Percentiles rank a stretch among this genome's conserved stretches.
Conservation (phyloP, 2,329 filamentous ascomycete species). For the Epichloe typhina region DNA sequence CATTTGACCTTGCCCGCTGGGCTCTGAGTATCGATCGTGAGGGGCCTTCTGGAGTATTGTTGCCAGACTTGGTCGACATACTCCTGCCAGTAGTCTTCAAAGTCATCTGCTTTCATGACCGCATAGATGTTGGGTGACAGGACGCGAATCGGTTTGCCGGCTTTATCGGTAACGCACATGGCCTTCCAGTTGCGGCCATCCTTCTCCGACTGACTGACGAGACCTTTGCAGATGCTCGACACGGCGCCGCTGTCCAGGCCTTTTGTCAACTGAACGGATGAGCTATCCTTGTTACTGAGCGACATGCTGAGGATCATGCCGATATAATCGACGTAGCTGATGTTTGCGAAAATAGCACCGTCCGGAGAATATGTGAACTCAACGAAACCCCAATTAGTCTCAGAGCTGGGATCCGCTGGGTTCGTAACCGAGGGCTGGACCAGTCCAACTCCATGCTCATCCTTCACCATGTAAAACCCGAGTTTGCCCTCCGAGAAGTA, state of each 20-base stretch:
- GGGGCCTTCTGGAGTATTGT: conserved; percentile 23
- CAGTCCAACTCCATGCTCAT: conserved; percentile 20
- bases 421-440: conserved; percentile 36
- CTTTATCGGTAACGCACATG: conserved; percentile 26
- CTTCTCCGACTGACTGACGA: conserved; percentile 21
- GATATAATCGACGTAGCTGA: conserved; percentile 39
- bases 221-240: conserved; percentile 25
- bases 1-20: conserved; percentile 26
- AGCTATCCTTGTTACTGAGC: conserved; percentile 22
- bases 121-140: conserved; percentile 31
- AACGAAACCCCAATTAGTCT: conserved; percentile 35
- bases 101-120: conserved; percentile 19
- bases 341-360: conserved; percentile 31
- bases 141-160: conserved; percentile 28
- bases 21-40: conserved; percentile 31
- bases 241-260: conserved; percentile 26
- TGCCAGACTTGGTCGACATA: conserved; percentile 35
- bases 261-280: conserved; percentile 23
- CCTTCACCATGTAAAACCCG: conserved; percentile 27
- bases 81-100: conserved; percentile 27
- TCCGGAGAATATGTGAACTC: conserved; percentile 31
- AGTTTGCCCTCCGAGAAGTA: conserved; percentile 32
- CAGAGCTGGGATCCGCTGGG: conserved; percentile 27
- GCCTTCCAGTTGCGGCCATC: conserved; percentile 31
- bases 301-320: conserved; percentile 37